Base-by-base conservation (phyloP, 148 eudicot species). In the Suaeda aralocaspica region DNA sequence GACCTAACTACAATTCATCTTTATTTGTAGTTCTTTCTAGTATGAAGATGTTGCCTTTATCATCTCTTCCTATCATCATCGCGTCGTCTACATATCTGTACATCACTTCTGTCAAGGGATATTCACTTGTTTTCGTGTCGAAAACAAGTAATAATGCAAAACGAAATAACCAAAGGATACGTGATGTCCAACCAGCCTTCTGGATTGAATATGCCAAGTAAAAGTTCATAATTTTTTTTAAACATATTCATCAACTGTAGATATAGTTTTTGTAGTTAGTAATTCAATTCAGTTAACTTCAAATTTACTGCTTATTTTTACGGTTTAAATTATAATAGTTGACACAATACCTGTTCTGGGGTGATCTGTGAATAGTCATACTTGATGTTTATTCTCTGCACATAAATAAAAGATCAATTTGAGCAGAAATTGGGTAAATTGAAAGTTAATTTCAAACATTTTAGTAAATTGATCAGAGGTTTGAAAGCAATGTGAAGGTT, bases 151-250 rank as follows among this genome's bases (percentile, higher is more conserved):
- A 36, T 36, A 36, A 3, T n/a, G 28, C 70, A 31, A 28, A 13
- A 57, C 15, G 21, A 64, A 19, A 6, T 0, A 41, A 59, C 58
- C 10, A 74, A 77, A 86, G 92, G 89, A 81, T 92, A 92, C 98
- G 96, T 84, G 75, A 86, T 88, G 72, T 92, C 93, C 29, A 92
- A 83, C 96, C 98, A 92, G 55, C 98, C 98, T 61, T 92, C 96
- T 6, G 98, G 98, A 75, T 86, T 88, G 82, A 92, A 92, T 68
- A 92, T 89, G 72, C 80, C 57, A 41, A 92, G 89, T 71, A 92
- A 75, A 34, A 89, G 80, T 10, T 88, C 79, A 44, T 92, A 92
- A 77, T 89, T 92, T 77, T 89, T 89, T 69, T 82, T 80, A 71
- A 92, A 92, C 67, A 92, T 64, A 58, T 83, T 89, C 96, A 89